A percentile compares a stretch with the other conserved stretches of the same genome.
Conservation (phyloP, 1,284 basidiomycete genomes). For the Ceratorhiza oryzae-sativae region DNA sequence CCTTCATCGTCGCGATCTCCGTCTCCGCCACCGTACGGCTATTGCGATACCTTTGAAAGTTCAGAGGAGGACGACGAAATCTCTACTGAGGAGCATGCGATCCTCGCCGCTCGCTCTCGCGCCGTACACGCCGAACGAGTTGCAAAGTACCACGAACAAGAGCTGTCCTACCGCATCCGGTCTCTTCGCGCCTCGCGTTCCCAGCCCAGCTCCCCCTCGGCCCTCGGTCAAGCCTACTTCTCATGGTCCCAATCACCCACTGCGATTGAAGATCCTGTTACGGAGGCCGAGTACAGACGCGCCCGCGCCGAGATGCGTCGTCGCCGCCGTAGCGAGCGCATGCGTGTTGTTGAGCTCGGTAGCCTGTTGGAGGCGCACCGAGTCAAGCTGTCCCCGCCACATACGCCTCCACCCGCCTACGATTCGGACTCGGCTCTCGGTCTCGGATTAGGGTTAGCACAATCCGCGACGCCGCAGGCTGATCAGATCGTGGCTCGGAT, state of each 20-base stretch:
- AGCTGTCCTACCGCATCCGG: constrained; percentile 25
- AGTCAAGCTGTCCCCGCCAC: neutral
- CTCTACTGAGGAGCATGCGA: constrained; percentile 28
- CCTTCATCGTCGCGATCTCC: constrained; percentile 21
- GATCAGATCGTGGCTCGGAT: constrained; percentile 37
- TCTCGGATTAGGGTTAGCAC: neutral
- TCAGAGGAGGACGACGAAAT: constrained; percentile 30
- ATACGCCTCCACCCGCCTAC: constrained; percentile 29
- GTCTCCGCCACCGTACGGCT: constrained; percentile 33
- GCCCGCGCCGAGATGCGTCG: constrained; percentile 32
- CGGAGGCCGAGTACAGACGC: constrained; percentile 32
- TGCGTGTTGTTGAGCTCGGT: constrained; percentile 33
- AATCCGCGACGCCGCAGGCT: constrained; percentile 6
- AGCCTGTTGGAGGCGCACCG: constrained; percentile 29
- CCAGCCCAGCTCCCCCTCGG: constrained; percentile 9
- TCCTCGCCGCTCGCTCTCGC: constrained; percentile 32
- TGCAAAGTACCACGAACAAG: constrained; percentile 33
- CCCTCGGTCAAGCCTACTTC: neutral
- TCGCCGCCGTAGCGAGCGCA: constrained; percentile 34
- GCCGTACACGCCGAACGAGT: constrained; percentile 33
- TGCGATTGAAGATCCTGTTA: constrained; percentile 27
- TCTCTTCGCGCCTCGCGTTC: constrained; percentile 28
- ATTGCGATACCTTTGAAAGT: constrained; percentile 30
- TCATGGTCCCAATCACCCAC: neutral
- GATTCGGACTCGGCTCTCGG: constrained; percentile 27